Evolutionary conservation across 140 eudicot genomes (phyloP), one percentile per base, ranked within the genome.

Genomic region (Erigeron philadelphicus): DNA sequence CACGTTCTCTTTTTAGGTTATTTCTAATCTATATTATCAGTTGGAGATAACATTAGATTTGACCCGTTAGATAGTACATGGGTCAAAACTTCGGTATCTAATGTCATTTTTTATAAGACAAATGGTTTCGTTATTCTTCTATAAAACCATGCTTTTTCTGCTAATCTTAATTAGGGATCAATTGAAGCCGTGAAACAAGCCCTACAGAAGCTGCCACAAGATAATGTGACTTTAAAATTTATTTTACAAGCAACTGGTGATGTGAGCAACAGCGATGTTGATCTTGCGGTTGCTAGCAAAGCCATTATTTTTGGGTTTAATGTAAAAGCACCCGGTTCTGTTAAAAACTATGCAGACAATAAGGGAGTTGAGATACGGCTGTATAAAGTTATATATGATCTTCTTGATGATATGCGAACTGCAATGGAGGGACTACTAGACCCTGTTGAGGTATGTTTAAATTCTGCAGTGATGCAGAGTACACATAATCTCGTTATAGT

Each of bases 401-500:
- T 93, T 73, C 85, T 93, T 63, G 96, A 89, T 80, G 96, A 93
- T 31, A 83, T 93, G 65, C 72, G 98, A 23, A 84, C 87, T 38
- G 95, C 96, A 61, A 93, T 93, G 98, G 98, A 93, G 81, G 98
- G 96, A 65, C 78, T 93, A 52, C 83, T 93, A 73, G 94, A 89
- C 35, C 72, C 90, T 76, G 96, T 89, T 78, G 96, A 93, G 98
- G 98, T 89, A 79, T 72, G 68, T 41, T 71, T 3, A 25, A 25
- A 25, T 25, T 25, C 35, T 25, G 35, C 35, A 25, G 35, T 25
- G 35, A 25, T 25, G 35, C 3, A 25, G 35, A 25, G 35, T 25
- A 25, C 35, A 25, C 35, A 25, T 25, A 25, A 57, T n/a, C 19
- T 8, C 54, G 31, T 23, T 49, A 23, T 49, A 21, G 13, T 50